Evolutionary conservation across 2,329 filamentous ascomycete species (phyloP).

Genomic region (Chrysoporthe austroafricana): DNA sequence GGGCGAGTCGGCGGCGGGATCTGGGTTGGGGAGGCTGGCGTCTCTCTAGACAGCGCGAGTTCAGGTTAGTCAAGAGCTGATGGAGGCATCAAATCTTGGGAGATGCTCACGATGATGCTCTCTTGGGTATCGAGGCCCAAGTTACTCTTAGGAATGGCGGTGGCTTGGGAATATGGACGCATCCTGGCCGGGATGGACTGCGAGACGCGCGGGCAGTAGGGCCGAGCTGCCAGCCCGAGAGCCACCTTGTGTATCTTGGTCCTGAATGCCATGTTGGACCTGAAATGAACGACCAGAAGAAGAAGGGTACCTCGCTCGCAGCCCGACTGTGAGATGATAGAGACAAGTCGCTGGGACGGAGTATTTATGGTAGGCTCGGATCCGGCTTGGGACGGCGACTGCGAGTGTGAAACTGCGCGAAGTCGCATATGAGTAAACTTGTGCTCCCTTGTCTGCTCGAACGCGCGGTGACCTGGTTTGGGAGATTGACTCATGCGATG

Average conservation of each 20-base stretch:
- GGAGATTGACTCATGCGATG: not conserved
- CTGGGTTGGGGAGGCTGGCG: slow-evolving; percentile 62
- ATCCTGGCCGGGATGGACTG: slow-evolving; percentile 17
- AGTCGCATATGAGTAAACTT: not conserved
- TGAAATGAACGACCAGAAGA: not conserved
- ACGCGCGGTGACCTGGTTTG: not conserved
- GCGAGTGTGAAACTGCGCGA: not conserved
- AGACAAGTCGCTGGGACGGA: not conserved
- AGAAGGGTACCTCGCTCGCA: not conserved
- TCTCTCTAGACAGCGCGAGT: slow-evolving; percentile 33
- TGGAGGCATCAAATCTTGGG: slow-evolving; percentile 8
- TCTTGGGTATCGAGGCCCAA: slow-evolving; percentile 40
- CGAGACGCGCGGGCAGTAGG: slow-evolving; percentile 15
- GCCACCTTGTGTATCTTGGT: slow-evolving; percentile 22
- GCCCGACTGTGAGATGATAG: not conserved
- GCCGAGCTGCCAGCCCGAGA: slow-evolving; percentile 25
- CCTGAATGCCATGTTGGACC: slow-evolving; percentile 27
- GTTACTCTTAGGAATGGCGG: slow-evolving; percentile 41
- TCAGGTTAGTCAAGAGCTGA: not conserved
- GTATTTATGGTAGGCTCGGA: not conserved
- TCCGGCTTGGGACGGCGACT: not conserved
- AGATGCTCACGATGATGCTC: slow-evolving; percentile 39
- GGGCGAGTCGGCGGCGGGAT: slow-evolving; percentile 70
- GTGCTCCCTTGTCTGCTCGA: not conserved
- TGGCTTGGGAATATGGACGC: slow-evolving; percentile 41